These are phyloP conservation scores for Umbilicaria muhlenbergii DNA, from an alignment of 495 filamentous ascomycete species.

Conservation along the genomic window DNA sequence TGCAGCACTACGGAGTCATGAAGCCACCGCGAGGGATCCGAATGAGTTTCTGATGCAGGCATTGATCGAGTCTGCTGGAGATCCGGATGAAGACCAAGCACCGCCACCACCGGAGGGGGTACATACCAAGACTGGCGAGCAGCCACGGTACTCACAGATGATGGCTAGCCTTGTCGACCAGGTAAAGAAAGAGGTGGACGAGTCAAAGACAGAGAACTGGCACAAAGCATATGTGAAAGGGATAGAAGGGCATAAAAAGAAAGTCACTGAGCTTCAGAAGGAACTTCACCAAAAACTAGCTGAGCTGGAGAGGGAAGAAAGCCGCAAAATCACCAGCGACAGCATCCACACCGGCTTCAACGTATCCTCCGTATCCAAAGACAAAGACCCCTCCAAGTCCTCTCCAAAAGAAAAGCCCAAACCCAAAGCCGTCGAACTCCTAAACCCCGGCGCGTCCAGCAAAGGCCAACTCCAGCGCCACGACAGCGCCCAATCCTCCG, in stretches of 20 bases:
- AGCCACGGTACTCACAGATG: conserved; percentile 87
- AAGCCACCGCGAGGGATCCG: conserved; percentile 49
- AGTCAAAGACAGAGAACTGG: conserved; percentile 44
- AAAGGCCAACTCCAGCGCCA: conserved; percentile 16
- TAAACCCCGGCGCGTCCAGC: conserved; percentile 50
- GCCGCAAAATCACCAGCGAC: conserved; percentile 87
- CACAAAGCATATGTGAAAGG: conserved; percentile 61
- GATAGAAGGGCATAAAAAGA: conserved; percentile 54
- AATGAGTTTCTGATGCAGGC: conserved; percentile 76
- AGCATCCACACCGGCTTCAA: conserved; percentile 84
- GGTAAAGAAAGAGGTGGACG: conserved; percentile 78
- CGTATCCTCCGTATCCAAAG: conserved; percentile 59
- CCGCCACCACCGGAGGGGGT: conserved; percentile 61
- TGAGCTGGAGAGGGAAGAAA: conserved; percentile 74
- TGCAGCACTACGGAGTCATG: conserved; percentile 48
- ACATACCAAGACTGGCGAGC: conserved; percentile 54
- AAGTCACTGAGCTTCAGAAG: conserved; percentile 62
- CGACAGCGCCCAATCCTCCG: conserved; percentile 31
- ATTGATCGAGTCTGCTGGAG: conserved; percentile 61
- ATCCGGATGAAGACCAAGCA: conserved; percentile 58
- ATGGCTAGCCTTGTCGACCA: conserved; percentile 84
- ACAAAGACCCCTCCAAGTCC: conserved; percentile 25
- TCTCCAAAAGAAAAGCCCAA: conserved; percentile 21
- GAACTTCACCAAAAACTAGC: conserved; percentile 57
- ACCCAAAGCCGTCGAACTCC: conserved; percentile 48